Evolutionary conservation across 2,329 filamentous ascomycete species (phyloP).

Genomic region (Monosporascus sp.): DNA sequence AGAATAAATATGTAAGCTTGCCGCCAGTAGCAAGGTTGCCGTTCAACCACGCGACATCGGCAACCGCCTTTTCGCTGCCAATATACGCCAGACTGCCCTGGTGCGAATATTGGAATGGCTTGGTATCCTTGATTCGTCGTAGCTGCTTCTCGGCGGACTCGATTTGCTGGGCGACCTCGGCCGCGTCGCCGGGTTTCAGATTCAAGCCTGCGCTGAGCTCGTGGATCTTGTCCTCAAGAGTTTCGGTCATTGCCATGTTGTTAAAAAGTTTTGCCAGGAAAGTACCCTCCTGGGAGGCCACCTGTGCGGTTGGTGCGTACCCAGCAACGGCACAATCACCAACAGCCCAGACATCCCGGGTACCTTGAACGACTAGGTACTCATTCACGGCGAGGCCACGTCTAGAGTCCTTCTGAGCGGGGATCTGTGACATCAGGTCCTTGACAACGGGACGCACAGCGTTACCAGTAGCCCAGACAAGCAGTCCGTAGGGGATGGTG

Average conservation of each 20-base stretch:
- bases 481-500: constrained; percentile 84
- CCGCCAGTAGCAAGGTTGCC: constrained; percentile 94
- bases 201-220: constrained; percentile 61
- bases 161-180: constrained; percentile 68
- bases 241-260: constrained; percentile 94
- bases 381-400: constrained; percentile 96
- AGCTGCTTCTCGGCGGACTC: constrained; percentile 82
- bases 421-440: constrained; percentile 87
- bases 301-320: constrained; percentile 95
- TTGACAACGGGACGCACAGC: constrained; percentile 83
- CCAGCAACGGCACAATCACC: constrained; percentile 97
- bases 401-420: constrained; percentile 90
- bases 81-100: constrained; percentile 97
- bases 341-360: constrained; percentile 95
- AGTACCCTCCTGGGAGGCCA: constrained; percentile 88
- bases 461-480: constrained; percentile 98
- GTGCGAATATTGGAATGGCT: constrained; percentile 97
- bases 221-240: constrained; percentile 70
- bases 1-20: constrained; percentile 95
- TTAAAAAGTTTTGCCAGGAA: constrained; percentile 97
- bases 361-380: constrained; percentile 95
- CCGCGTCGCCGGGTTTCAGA: constrained; percentile 58
- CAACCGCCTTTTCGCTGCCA: constrained; percentile 94
- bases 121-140: constrained; percentile 85
- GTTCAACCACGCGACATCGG: constrained; percentile 95